Evolutionary conservation across 208 protist species (phyloP), one percentile per base, ranked within the genome.

Genomic region (Acanthamoeba castellanii): DNA sequence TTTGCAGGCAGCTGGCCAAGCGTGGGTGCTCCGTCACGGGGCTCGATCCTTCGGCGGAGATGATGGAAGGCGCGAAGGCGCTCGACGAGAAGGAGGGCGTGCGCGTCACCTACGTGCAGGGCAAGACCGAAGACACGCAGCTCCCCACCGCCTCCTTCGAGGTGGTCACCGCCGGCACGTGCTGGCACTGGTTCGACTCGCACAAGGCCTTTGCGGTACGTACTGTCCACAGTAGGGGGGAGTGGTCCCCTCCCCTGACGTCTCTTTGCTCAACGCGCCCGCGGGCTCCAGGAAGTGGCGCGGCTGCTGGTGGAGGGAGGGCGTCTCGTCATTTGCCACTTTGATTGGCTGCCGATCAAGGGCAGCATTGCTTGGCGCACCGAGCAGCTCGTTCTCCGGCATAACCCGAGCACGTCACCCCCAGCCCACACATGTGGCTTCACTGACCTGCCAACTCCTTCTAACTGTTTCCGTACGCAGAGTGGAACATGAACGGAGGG

Each of bases 181-280:
- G 84, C 55, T 91, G 84, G 84, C 84, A 91, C 34, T 91, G 84
- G 84, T 70, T 91, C 34, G 84, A 91, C 84, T 91, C 84, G 8
- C 57, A 64, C 57, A 91, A 50, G 57, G 84, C 84, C n/a, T 91
- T 91, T 47, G 13, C 32, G 76, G 76, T 85, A 27, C 14, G 50
- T 9, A 18, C 50, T 55, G 3, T 82, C 8, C 3, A 1, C 11
- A 82, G 4, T 8, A 5, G 20, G 5, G 64, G 20, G 27, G 64
- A 20, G n/a, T 76, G 11, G n/a, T 37, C 13, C 11, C 42, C 32
- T 1, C 0, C 4, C 27, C n/a, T 25, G 45, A 14, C 45, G 16
- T 22, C 76, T 13, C 8, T 20, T 50, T 16, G 52, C 7, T 16
- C 16, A 16, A 57, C 52, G 7, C 52, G 16, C 7, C 11, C 16